Base-by-base conservation (phyloP, 129 eudicot species). In the Saposhnikovia divaricata region DNA sequence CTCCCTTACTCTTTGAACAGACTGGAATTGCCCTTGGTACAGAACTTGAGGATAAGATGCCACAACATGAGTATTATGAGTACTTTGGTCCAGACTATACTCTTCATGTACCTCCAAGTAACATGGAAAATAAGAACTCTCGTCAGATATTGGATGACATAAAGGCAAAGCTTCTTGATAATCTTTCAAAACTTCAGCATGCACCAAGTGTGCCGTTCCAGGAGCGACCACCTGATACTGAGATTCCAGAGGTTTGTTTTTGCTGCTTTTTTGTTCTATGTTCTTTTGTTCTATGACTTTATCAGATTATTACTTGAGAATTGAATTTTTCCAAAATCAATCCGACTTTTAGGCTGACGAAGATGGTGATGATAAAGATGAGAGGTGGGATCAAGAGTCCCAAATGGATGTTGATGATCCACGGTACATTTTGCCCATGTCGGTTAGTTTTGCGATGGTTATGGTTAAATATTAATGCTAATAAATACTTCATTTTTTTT, bases 201-300 rank as follows among this genome's bases (percentile, higher is more conserved):
- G 98, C 98, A 51, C 98, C 98, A 78, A 94, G 98, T 81, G 96
- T 91, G 72, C 97, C 85, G 80, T 94, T 94, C 85, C 97, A 90
- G 85, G 98, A 94, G 82, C 90, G 98, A 13, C 98, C 97, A 44
- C 98, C 98, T 57, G 97, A 94, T 76, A 89, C 94, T 75, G 96
- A 92, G 77, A 85, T 94, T 79, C 90, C 89, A 3, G 97, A 94
- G 98, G 98, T 94, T 81, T 83, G 86, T 85, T 83, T 79, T 51
- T 28, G 73, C 69, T 31, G 11, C 72, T 80, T 15, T 12, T 28
- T 78, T 6, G 78, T 27, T 61, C 40, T 77, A 53, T 53, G n/a
- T 61, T n/a, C 69, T 61, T 46, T 31, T 42, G 53, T 47, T n/a
- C n/a, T n/a, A n/a, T n/a, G n/a, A n/a, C n/a, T 9, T 44, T 40